Conservation (phyloP, 257 asterid species). For the Scutellaria baicalensis region DNA sequence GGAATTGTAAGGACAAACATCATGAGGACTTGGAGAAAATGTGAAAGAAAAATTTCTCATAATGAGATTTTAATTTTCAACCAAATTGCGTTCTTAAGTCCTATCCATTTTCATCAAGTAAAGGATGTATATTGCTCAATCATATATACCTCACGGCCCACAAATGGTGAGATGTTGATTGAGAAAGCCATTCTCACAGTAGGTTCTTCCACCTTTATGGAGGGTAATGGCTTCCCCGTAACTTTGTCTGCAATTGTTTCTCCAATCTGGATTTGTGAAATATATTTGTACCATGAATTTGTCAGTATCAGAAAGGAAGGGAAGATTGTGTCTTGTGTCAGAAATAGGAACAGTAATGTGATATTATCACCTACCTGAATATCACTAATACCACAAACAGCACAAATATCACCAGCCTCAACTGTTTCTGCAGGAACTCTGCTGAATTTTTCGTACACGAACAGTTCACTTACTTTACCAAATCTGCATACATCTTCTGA, state of each 20-base stretch:
- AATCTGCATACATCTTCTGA: conserved; percentile 78
- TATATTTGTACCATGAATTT: conserved; percentile 7
- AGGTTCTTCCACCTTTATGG: conserved; percentile 93
- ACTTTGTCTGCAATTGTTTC: conserved; percentile 91
- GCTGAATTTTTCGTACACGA: conserved; percentile 79
- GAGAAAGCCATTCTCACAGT: conserved; percentile 98
- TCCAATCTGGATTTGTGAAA: conserved; percentile 58
- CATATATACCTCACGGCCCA: conserved; percentile 94
- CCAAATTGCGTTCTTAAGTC: neutral
- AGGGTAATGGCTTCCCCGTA: conserved; percentile 79
- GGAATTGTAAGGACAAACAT: neutral
- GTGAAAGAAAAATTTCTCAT: neutral
- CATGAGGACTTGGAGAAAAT: neutral
- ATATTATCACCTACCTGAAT: conserved; percentile 55
- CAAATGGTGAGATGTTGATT: conserved; percentile 92
- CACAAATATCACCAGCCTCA: conserved; percentile 98
- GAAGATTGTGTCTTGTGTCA: neutral
- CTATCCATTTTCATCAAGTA: neutral
- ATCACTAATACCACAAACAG: conserved; percentile 88
- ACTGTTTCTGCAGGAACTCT: conserved; percentile 79
- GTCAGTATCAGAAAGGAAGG: neutral
- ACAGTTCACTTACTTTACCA: conserved; percentile 82
- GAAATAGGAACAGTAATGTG: neutral
- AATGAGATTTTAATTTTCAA: neutral
- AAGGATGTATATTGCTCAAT: neutral